These are phyloP conservation scores for Aegilops tauschii DNA, from an alignment of 176 grass and related monocot genomes.

Conservation along the genomic window DNA sequence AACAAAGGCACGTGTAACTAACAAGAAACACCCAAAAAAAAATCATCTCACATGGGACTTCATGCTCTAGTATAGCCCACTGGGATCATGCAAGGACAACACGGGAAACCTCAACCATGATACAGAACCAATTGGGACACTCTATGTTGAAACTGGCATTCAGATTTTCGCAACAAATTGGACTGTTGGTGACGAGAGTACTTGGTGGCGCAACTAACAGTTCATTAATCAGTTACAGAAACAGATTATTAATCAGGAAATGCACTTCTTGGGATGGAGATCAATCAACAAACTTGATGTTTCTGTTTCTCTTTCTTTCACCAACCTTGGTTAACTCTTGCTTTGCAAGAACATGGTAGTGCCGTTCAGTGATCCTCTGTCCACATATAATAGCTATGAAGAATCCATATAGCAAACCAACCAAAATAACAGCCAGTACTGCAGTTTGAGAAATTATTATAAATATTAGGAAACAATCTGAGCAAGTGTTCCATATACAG, in stretches of 20 bases:
- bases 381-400: constrained; percentile 99
- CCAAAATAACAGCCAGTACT: constrained; percentile 92
- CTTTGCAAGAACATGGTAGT: constrained; percentile 96
- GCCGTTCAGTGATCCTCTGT: constrained; percentile 90
- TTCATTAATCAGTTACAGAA: not conserved
- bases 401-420: constrained; percentile 98
- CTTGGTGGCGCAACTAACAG: not conserved
- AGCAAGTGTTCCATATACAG: constrained; percentile 14
- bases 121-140: not conserved
- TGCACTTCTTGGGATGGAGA: not conserved
- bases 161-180: not conserved
- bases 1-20: not conserved
- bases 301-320: constrained; percentile 30
- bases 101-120: not conserved
- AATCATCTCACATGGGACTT: not conserved
- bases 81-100: not conserved
- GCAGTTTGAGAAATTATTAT: constrained; percentile 42
- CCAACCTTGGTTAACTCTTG: constrained; percentile 95
- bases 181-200: not conserved
- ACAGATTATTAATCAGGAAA: not conserved
- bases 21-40: not conserved
- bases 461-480: not conserved
- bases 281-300: constrained; percentile 3
- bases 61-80: not conserved
- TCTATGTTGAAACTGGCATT: not conserved